Evolutionary conservation across 2,329 filamentous ascomycete genomes (phyloP).

Genomic region (Ceratocystis lukuohia): DNA sequence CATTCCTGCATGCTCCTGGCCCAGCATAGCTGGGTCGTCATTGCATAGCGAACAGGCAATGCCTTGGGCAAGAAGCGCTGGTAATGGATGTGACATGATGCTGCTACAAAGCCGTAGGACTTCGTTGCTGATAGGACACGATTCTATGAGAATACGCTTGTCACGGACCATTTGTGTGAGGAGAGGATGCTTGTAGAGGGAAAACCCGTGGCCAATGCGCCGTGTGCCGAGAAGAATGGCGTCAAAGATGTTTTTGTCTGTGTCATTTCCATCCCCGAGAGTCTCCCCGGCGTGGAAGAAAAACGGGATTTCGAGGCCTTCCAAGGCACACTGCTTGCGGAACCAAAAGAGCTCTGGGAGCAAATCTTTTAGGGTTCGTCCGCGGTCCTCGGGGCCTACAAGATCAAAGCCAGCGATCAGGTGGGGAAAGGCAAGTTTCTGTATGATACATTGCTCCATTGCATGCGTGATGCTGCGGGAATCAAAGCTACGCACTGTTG

Average conservation of each 20-base stretch:
- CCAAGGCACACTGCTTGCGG: slow-evolving; percentile 65
- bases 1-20: slow-evolving; percentile 68
- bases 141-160: slow-evolving; percentile 75
- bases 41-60: slow-evolving; percentile 77
- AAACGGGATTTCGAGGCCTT: slow-evolving; percentile 73
- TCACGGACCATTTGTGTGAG: slow-evolving; percentile 81
- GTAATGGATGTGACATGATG: slow-evolving; percentile 66
- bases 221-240: slow-evolving; percentile 75
- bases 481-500: slow-evolving; percentile 50
- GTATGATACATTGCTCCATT: slow-evolving; percentile 78
- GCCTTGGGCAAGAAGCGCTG: slow-evolving; percentile 70
- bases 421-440: slow-evolving; percentile 66
- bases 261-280: slow-evolving; percentile 57
- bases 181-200: slow-evolving; percentile 80
- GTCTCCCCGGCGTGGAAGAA: slow-evolving; percentile 93
- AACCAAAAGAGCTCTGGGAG: slow-evolving; percentile 89
- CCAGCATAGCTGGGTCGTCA: slow-evolving; percentile 80
- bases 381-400: slow-evolving; percentile 74
- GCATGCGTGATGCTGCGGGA: slow-evolving; percentile 56
- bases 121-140: slow-evolving; percentile 84
- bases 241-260: slow-evolving; percentile 76
- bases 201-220: slow-evolving; percentile 80
- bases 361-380: slow-evolving; percentile 60
- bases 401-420: slow-evolving; percentile 80
- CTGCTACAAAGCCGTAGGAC: slow-evolving; percentile 65